Evolutionary conservation across 306 rosid genomes (phyloP), one percentile per base, ranked within the genome.

Genomic region (Vigna mungo): DNA sequence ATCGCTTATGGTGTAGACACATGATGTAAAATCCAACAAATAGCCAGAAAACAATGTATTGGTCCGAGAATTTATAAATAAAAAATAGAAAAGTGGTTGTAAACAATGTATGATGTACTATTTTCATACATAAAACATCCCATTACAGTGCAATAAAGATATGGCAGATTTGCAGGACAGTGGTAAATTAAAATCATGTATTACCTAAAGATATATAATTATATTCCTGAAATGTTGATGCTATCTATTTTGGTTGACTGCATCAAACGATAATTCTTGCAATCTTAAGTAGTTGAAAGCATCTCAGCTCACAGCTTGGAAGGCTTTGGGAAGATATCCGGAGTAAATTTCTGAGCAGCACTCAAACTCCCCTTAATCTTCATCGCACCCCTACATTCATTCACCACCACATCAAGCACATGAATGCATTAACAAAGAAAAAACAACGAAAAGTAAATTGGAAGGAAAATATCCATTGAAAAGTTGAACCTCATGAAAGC

Each of bases 241-340:
- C 52, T 66, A 54, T 36, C 81, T 56, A 65, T 51, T 68, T 72
- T 68, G 59, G 67, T 59, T 71, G 21, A 60, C 63, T 36, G 67
- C 55, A 75, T 36, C 32, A 36, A 61, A 48, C 71, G 58, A 63
- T 13, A 52, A 54, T 51, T 27, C 18, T 37, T 66, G 80, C 75
- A 64, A 76, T 69, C 69, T n/a, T 15, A 34, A 47, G 77, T 74
- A 62, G 11, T 73, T 67, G 48, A 16, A 14, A 30, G 36, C 74
- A 59, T 53, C 30, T 53, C 73, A 44, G 68, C 87, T 95, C 90
- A 95, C 92, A 95, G 64, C 92, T 92, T 95, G 10, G 97, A 83
- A 84, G 97, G 95, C 89, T 88, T 95, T 18, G 99, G 99, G 88
- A 92, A 95, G 76, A 95, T 88, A 72, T 92, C 96, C 0, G 97